Percentiles rank a stretch among this genome's conserved stretches.
These are phyloP conservation scores for Stachybotrys elegans DNA, from an alignment of 2,329 filamentous ascomycete species.

Conservation along the genomic window DNA sequence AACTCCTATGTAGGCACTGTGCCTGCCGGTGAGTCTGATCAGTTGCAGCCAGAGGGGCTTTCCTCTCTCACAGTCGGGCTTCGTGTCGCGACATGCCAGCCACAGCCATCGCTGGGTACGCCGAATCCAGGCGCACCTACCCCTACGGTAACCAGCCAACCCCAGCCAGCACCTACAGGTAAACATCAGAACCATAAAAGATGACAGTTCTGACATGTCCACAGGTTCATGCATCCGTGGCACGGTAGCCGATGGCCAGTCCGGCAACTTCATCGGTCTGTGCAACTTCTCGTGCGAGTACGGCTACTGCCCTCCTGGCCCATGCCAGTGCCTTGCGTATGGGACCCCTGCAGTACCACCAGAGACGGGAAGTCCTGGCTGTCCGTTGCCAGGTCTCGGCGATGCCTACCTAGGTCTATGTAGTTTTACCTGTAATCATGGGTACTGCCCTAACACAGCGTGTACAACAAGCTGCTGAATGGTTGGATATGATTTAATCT, in stretches of 20 bases:
- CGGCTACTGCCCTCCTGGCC: constrained; percentile 26
- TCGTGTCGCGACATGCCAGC: constrained; percentile 8
- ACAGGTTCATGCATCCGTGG: background rate
- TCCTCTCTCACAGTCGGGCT: constrained; percentile 6
- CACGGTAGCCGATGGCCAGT: constrained; percentile 16
- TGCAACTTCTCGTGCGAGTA: constrained; percentile 26
- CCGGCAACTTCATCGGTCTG: constrained; percentile 27
- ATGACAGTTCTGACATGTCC: background rate
- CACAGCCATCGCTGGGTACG: background rate
- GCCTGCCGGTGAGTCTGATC: constrained; percentile 23
- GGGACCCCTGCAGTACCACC: constrained; percentile 21
- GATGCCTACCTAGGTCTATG: constrained; percentile 38
- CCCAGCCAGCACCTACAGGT: background rate
- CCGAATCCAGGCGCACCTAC: background rate
- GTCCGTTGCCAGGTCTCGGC: constrained; percentile 24
- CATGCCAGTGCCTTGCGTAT: constrained; percentile 26
- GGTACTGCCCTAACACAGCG: constrained; percentile 36
- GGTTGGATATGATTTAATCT: too few species aligned
- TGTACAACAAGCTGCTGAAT: too few species aligned
- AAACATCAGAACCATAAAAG: background rate
- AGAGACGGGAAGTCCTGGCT: constrained; percentile 20
- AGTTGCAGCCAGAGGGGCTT: constrained; percentile 6
- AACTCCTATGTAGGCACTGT: constrained; percentile 49
- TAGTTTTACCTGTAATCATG: constrained; percentile 39
- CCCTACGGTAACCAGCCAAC: background rate